Base-by-base conservation (phyloP, 352 stramenopile species). In the Achlya hypogyna region DNA sequence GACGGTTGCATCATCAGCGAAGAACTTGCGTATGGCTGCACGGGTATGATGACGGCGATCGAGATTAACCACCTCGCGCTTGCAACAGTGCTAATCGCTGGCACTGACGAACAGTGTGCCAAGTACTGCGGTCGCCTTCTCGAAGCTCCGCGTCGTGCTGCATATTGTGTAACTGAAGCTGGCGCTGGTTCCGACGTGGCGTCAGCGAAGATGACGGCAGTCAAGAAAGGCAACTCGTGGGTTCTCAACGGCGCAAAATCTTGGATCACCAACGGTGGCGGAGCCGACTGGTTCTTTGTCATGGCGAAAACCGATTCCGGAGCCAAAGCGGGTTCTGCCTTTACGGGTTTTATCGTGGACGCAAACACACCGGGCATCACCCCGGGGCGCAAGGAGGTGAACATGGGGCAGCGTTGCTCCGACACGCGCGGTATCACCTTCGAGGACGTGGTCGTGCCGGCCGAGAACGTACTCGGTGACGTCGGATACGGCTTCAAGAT, bases 191-290 rank as follows among this genome's bases (percentile, higher is more conserved):
- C 80, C 29, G 91, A 97, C 59, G 87, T 96, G 23, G 87, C 89
- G 4, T 83, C 77, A 10, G 85, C 91, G 71, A 95, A 95, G 76
- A 97, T 91, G 5, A 91, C 79, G 35, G 91, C 91, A 8, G 84
- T 95, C 28, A 96, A 97, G 73, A 93, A 97, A 67, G 91, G 91
- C 59, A 89, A 97, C 74, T 91, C 96, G 71, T 97, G 89, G 82
- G 78, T 97, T 34, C 73, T 97, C 51, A 97, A 97, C 74, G 91
- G 91, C 58, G 88, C 77, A 58, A 97, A 97, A 76, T 92, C 95
- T 81, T 97, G 87, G 87, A 97, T 97, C 75, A 97, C 90, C 29
- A 97, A 97, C 74, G 90, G 88, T 43, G 77, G 82, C 47, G 86
- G 95, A 31, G 90, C 90, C 69, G 92, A 96, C 69, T 95, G 85